These are phyloP conservation scores for Aspergillus avenaceus DNA, from an alignment of 495 filamentous ascomycete species.

Conservation along the genomic window DNA sequence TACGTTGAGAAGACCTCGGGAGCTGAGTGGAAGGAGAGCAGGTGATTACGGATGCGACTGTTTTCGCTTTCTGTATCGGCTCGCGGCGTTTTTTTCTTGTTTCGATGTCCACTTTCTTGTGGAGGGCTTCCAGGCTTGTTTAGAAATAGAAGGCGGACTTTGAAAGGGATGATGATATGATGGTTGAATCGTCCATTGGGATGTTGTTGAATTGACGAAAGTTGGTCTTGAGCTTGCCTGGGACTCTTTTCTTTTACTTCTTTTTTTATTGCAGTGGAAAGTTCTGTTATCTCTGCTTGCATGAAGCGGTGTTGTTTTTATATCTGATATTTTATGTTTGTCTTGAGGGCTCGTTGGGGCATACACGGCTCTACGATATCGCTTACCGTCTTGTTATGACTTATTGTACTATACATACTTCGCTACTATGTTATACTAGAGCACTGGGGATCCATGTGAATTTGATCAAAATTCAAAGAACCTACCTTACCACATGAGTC, in stretches of 20 bases:
- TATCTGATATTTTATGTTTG: constrained; percentile 7
- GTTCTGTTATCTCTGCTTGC: constrained; percentile 23
- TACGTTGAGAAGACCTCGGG: constrained; percentile 65
- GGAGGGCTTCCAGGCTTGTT: too few species aligned
- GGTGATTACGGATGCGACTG: constrained; percentile 14
- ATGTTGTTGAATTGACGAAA: not conserved
- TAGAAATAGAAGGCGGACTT: too few species aligned
- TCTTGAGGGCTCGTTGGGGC: not conserved
- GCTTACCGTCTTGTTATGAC: not conserved
- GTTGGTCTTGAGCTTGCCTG: not conserved
- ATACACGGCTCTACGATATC: not conserved
- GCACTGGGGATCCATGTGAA: constrained; percentile 1
- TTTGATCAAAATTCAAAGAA: too few species aligned
- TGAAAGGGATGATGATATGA: too few species aligned
- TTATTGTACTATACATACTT: constrained; percentile 35
- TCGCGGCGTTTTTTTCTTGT: not conserved
- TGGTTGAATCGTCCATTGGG: too few species aligned
- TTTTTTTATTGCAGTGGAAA: not conserved
- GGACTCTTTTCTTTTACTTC: constrained; percentile 7
- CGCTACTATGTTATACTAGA: constrained; percentile 8
- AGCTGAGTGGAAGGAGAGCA: constrained; percentile 26
- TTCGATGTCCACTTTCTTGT: not conserved
- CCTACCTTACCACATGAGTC: too few species aligned
- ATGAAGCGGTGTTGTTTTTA: constrained; percentile 38
- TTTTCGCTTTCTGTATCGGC: not conserved